Conservation (phyloP, 352 stramenopile species). For the Elongisporangium prolatum region DNA sequence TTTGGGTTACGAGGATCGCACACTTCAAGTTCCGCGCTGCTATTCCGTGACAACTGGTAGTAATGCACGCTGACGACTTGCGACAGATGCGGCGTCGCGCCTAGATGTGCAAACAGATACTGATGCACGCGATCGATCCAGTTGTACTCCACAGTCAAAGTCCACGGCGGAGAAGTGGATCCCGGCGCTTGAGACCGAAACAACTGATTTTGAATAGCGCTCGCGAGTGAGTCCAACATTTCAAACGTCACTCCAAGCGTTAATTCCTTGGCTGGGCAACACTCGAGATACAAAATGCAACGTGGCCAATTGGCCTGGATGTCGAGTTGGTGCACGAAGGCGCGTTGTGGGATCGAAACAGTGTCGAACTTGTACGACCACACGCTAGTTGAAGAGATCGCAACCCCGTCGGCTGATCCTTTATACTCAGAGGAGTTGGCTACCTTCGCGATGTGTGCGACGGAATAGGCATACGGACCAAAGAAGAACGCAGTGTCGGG, state of each 20-base stretch:
- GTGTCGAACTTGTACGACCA: slow-evolving; percentile 28
- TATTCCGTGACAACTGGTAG: neutral
- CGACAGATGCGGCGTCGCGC: slow-evolving; percentile 3
- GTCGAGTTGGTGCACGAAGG: slow-evolving; percentile 9
- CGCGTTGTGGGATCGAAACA: slow-evolving; percentile 17
- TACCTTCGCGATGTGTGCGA: slow-evolving; percentile 17
- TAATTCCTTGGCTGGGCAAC: slow-evolving; percentile 10
- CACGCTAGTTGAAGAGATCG: slow-evolving; percentile 2
- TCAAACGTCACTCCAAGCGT: slow-evolving; percentile 15
- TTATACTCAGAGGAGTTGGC: neutral
- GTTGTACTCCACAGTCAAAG: neutral
- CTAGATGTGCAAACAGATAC: slow-evolving; percentile 21
- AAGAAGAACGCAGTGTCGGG: slow-evolving; percentile 12
- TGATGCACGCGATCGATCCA: slow-evolving; percentile 40
- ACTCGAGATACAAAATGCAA: slow-evolving; percentile 3
- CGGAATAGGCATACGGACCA: slow-evolving; percentile 27
- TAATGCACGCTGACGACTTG: neutral
- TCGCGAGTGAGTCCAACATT: slow-evolving; percentile 29
- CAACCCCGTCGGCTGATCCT: neutral
- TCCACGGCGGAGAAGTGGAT: neutral
- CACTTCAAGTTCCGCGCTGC: neutral
- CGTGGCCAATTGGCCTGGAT: slow-evolving; percentile 3
- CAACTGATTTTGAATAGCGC: slow-evolving; percentile 1
- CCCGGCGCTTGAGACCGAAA: neutral
- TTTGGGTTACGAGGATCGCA: slow-evolving; percentile 1